These are phyloP conservation scores for Thalassiosira livingstoniorum DNA, from an alignment of 352 stramenopile species.

Conservation along the genomic window DNA sequence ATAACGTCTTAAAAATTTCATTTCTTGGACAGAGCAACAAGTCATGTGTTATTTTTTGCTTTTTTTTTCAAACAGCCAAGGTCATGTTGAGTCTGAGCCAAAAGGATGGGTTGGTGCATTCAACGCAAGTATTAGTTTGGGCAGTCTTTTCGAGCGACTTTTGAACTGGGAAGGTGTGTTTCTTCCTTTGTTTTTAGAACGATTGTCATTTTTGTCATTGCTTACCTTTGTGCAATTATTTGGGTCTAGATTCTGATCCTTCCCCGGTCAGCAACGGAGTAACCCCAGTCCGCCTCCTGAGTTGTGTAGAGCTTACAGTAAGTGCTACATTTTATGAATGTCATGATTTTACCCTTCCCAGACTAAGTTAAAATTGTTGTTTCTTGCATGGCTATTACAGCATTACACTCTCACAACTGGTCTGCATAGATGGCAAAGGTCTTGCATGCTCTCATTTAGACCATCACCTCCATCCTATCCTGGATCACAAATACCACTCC, in stretches of 20 bases:
- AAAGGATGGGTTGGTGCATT: conserved; percentile 88
- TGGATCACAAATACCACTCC: conserved; percentile 34
- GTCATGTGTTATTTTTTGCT: neutral
- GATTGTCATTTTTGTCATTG: neutral
- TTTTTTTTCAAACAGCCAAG: conserved; percentile 4
- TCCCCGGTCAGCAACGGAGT: conserved; percentile 52
- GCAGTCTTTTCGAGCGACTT: conserved; percentile 86
- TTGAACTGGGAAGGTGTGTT: conserved; percentile 83
- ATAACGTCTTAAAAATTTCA: conserved; percentile 65
- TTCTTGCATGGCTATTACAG: neutral
- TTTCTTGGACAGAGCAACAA: neutral
- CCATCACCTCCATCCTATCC: conserved; percentile 54
- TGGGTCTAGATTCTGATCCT: conserved; percentile 61
- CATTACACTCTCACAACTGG: conserved; percentile 66
- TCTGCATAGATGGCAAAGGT: conserved; percentile 74
- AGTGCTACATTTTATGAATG: conserved; percentile 1
- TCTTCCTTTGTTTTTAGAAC: conserved; percentile 47
- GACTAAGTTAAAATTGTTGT: neutral
- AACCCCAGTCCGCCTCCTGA: conserved; percentile 45
- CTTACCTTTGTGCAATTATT: neutral
- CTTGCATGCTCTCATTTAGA: conserved; percentile 64
- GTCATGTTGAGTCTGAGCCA: conserved; percentile 83
- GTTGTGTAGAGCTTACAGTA: conserved; percentile 70
- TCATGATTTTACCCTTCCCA: neutral
- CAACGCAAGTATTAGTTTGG: conserved; percentile 87